A percentile compares a stretch with the other conserved stretches of the same genome.
Evolutionary conservation across 306 rosid species (phyloP).

Genomic region (Crotalaria pallida): DNA sequence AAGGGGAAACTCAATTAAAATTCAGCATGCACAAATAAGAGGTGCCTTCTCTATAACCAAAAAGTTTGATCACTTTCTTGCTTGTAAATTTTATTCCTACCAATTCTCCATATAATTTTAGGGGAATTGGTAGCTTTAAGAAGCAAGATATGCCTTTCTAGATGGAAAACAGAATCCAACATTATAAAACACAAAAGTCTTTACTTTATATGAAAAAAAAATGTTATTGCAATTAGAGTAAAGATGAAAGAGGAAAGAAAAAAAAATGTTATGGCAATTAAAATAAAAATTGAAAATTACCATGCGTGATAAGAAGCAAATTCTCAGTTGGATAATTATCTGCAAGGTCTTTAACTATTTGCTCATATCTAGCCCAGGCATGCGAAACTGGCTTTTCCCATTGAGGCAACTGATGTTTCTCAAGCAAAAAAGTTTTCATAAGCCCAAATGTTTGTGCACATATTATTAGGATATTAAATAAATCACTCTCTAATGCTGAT

Average conservation of each 20-base stretch:
- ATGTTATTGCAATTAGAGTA: no score
- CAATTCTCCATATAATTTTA: background rate
- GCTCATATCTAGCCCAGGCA: slow-evolving; percentile 56
- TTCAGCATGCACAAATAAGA: background rate
- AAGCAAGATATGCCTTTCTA: background rate
- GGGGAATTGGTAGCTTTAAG: no score
- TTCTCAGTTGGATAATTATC: slow-evolving; percentile 64
- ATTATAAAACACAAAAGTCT: background rate
- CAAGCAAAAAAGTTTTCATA: slow-evolving; percentile 8
- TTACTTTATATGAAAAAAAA: background rate
- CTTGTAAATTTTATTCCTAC: background rate
- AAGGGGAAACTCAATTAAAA: slow-evolving; percentile 2
- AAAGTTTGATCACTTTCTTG: background rate
- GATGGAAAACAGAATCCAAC: background rate
- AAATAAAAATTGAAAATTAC: slow-evolving; percentile 28
- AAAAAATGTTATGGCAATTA: no score
- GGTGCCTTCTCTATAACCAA: background rate
- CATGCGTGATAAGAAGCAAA: slow-evolving; percentile 85
- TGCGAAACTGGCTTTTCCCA: slow-evolving; percentile 48
- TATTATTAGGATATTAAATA: no score
- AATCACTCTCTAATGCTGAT: no score
- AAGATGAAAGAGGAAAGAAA: no score
- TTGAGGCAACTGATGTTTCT: slow-evolving; percentile 53
- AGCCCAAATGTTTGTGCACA: background rate
- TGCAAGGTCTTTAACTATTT: slow-evolving; percentile 62